Evolutionary conservation across 768 basidiomycete genomes (phyloP), one percentile per base, ranked within the genome.

Genomic region (Pulveroboletus ravenelii): DNA sequence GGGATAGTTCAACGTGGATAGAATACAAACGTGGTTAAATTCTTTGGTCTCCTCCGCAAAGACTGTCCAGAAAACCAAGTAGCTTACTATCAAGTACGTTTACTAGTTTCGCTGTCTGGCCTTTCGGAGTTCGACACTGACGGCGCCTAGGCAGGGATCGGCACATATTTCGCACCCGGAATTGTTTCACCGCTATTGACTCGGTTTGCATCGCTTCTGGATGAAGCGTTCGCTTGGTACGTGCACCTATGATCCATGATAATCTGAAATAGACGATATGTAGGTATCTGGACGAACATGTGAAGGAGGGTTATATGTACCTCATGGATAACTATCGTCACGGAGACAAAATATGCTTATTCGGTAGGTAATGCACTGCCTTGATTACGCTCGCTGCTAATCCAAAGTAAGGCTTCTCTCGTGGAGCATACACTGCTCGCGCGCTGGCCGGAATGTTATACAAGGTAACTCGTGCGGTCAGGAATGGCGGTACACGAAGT

Each of bases 281-380:
- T 41, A 86, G 85, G 80, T 89, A 84, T 59, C 71, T 89, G 37
- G 81, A 82, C 47, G 76, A 62, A 1, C 87, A 89, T 66, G 83
- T 89, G 20, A 78, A 82, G 68, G 83, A 78, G 9, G 89, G 89
- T 1, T 92, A 91, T 66, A 72, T 70, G 53, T 91, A 84, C 64
- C 68, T 91, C 46, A 89, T 91, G 89, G 76, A 85, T 53, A 89
- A 85, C 58, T 89, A 85, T 62, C 72, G 70, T n/a, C 58, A 68
- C 0, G 89, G 88, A 1, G 87, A 89, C 62, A 87, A 76, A 63
- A 78, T 90, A 30, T 88, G 82, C 59, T 65, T 89, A 18, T 88
- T 89, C 50, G 87, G 85, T 82, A 23, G 71, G 59, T 32, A 6
- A 17, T 34, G 35, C 32, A 9, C 7, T 9, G 32, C 29, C 18